Conservation (phyloP, 768 basidiomycete genomes). For the Cystofilobasidium capitatum region DNA sequence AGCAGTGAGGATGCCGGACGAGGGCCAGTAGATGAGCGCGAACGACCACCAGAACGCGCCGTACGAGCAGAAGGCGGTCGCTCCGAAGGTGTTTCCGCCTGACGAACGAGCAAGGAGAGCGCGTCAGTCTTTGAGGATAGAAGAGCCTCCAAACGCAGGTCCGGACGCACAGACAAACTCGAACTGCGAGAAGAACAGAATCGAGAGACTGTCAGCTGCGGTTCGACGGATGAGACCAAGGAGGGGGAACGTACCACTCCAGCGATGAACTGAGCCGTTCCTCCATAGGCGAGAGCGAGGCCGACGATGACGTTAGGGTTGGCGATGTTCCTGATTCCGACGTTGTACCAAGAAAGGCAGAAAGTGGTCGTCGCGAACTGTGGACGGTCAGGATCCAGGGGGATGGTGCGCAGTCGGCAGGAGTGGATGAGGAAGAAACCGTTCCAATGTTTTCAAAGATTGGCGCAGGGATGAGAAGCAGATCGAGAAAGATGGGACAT, state of each 20-base stretch:
- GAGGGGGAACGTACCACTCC: slow-evolving; percentile 23
- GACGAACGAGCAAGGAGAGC: background rate
- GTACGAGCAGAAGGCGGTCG: slow-evolving; percentile 25
- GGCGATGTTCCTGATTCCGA: background rate
- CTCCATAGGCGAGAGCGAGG: slow-evolving; percentile 25
- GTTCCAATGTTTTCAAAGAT: too few species aligned
- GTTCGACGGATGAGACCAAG: background rate
- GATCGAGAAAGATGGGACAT: too few species aligned
- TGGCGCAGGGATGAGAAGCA: too few species aligned
- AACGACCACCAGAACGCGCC: slow-evolving; percentile 24
- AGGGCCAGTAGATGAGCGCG: slow-evolving; percentile 18
- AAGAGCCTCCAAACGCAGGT: background rate
- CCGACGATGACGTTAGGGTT: slow-evolving; percentile 24
- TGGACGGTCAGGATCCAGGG: too few species aligned
- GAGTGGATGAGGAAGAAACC: too few species aligned
- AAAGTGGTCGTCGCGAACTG: too few species aligned
- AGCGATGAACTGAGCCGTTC: slow-evolving; percentile 24
- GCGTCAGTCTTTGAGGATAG: background rate
- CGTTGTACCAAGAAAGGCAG: background rate
- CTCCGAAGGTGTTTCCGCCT: slow-evolving; percentile 28
- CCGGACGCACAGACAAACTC: background rate
- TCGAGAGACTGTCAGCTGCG: too few species aligned
- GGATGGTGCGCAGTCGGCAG: too few species aligned
- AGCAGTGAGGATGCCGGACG: slow-evolving; percentile 15
- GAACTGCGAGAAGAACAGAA: background rate